Evolutionary conservation across 2,329 filamentous ascomycete species (phyloP).

Genomic region (Ophiocordyceps camponoti-rufipedis): DNA sequence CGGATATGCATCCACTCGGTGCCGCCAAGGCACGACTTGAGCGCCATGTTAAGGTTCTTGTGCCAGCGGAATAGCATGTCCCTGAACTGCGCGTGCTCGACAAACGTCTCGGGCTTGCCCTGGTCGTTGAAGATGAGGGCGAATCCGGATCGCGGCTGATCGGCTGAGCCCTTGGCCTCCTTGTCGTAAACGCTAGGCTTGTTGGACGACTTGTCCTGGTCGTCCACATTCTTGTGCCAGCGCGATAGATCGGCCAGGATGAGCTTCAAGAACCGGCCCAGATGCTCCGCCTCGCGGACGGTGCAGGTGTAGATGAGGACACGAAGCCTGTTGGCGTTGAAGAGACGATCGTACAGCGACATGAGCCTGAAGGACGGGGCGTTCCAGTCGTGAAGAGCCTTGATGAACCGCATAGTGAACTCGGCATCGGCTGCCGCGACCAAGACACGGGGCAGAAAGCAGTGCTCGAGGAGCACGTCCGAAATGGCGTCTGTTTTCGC

Average conservation of each 20-base stretch:
- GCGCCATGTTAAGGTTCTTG: slow-evolving; percentile 55
- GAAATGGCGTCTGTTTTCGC: slow-evolving; percentile 50
- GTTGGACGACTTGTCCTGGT: slow-evolving; percentile 17
- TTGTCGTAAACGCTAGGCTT: slow-evolving; percentile 60
- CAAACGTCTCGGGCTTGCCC: slow-evolving; percentile 49
- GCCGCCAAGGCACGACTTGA: slow-evolving; percentile 66
- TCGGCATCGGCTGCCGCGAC: slow-evolving; percentile 77
- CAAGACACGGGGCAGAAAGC: slow-evolving; percentile 73
- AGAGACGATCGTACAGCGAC: slow-evolving; percentile 66
- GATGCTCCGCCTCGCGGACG: slow-evolving; percentile 74
- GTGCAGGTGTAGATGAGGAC: slow-evolving; percentile 79
- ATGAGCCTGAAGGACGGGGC: slow-evolving; percentile 76
- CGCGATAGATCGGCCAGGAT: slow-evolving; percentile 59
- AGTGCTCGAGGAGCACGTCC: slow-evolving; percentile 69
- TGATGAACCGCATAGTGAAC: slow-evolving; percentile 73
- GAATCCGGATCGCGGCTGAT: slow-evolving; percentile 54
- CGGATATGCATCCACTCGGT: slow-evolving; percentile 96
- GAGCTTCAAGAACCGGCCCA: slow-evolving; percentile 81
- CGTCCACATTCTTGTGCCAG: slow-evolving; percentile 59
- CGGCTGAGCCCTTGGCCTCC: slow-evolving; percentile 40
- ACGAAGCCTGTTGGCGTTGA: slow-evolving; percentile 64
- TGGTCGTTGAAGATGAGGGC: slow-evolving; percentile 48
- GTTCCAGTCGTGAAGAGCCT: slow-evolving; percentile 69
- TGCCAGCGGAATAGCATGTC: slow-evolving; percentile 84
- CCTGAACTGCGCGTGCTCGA: slow-evolving; percentile 76